These are phyloP conservation scores for Aspergillus neotritici DNA, from an alignment of 2,329 filamentous ascomycete genomes.

Conservation along the genomic window DNA sequence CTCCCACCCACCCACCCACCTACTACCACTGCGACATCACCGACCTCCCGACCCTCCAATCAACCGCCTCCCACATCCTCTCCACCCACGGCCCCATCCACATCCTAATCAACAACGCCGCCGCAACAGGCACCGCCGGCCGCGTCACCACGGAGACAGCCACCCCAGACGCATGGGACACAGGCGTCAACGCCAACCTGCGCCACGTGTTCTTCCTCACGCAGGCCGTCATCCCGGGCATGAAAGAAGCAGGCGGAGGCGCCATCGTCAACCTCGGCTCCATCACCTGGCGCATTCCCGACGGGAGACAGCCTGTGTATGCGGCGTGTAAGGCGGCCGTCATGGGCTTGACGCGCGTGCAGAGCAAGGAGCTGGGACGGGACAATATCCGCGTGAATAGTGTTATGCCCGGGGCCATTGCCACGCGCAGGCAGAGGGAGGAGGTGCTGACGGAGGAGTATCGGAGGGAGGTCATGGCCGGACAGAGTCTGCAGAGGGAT, in stretches of 20 bases:
- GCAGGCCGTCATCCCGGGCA: slow-evolving; percentile 34
- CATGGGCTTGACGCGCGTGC: slow-evolving; percentile 36
- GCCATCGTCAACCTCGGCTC: slow-evolving; percentile 41
- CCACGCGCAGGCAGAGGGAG: slow-evolving; percentile 42
- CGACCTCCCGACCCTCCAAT: slow-evolving; percentile 23
- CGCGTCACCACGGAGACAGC: slow-evolving; percentile 21
- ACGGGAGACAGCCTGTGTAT: slow-evolving; percentile 30
- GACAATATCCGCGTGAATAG: slow-evolving; percentile 43
- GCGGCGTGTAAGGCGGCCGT: slow-evolving; percentile 38
- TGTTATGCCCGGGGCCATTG: slow-evolving; percentile 47
- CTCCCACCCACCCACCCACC: slow-evolving; percentile 21
- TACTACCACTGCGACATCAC: slow-evolving; percentile 44
- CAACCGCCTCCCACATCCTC: slow-evolving; percentile 30
- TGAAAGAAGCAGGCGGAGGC: slow-evolving; percentile 26
- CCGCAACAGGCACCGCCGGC: slow-evolving; percentile 11
- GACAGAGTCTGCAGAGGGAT: slow-evolving; percentile 42
- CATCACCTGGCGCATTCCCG: slow-evolving; percentile 37
- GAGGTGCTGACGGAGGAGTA: slow-evolving; percentile 43
- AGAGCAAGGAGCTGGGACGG: slow-evolving; percentile 34
- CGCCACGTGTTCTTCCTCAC: slow-evolving; percentile 44
- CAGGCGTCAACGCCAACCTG: slow-evolving; percentile 43
- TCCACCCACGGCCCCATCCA: slow-evolving; percentile 22
- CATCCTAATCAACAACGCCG: slow-evolving; percentile 37
- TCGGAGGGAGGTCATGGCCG: slow-evolving; percentile 28
- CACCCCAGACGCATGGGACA: slow-evolving; percentile 41